phyloP scores from a whole-genome alignment of 2,329 filamentous ascomycete species.

The Penicillium sclerotiorum region DNA sequence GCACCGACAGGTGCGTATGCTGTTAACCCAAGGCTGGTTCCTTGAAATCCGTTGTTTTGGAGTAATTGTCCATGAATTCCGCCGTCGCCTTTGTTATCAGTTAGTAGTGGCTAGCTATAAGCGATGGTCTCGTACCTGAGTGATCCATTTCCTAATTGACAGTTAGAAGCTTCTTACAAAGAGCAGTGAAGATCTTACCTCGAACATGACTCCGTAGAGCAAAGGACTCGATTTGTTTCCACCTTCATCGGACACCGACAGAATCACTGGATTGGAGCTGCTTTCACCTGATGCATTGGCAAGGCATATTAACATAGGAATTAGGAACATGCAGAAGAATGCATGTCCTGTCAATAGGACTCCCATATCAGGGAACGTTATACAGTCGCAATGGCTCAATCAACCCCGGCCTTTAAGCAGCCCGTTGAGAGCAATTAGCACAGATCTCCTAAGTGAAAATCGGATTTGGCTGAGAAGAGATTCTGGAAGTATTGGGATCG shows the following conservation, averaged over 20 bases:
- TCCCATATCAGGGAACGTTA: no score
- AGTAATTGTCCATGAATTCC: conserved; percentile 38
- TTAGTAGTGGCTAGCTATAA: background rate
- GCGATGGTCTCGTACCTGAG: conserved; percentile 24
- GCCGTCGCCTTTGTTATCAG: conserved; percentile 31
- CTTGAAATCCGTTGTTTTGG: conserved; percentile 40
- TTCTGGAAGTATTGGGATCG: no score
- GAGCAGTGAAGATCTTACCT: conserved; percentile 23
- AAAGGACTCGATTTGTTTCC: conserved; percentile 37
- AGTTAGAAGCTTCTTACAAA: background rate
- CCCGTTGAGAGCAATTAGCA: no score
- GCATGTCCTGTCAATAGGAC: no score
- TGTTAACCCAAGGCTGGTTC: conserved; percentile 25
- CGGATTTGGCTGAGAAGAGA: no score
- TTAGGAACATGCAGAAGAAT: no score
- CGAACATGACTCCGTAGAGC: conserved; percentile 42
- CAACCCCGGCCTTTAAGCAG: no score
- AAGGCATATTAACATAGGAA: background rate
- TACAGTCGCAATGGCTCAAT: no score
- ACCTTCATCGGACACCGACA: conserved; percentile 27
- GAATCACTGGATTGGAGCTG: conserved; percentile 12
- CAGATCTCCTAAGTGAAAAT: no score
- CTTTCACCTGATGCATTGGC: background rate
- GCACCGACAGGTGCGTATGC: conserved; percentile 32
- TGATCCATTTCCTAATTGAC: conserved; percentile 36